Evolutionary conservation across 768 basidiomycete species (phyloP).

Genomic region (Naematelia encephala): DNA sequence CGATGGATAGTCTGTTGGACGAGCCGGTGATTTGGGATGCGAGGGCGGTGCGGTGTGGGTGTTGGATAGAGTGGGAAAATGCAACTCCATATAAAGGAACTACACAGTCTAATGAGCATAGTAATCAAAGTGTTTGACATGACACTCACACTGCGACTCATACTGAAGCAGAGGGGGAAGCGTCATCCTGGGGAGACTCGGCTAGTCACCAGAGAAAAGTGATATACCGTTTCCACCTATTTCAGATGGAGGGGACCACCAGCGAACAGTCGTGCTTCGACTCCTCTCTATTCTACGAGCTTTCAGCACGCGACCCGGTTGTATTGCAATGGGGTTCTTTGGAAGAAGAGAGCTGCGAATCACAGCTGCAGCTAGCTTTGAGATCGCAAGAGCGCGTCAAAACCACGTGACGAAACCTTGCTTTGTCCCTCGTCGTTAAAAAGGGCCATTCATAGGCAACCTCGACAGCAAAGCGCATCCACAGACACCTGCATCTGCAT

Average conservation of each 20-base stretch:
- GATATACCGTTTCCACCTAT: too few species aligned
- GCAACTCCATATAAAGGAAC: conserved; percentile 48
- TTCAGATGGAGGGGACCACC: too few species aligned
- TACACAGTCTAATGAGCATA: conserved; percentile 18
- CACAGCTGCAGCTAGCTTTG: not conserved
- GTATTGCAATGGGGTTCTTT: not conserved
- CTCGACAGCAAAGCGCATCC: not conserved
- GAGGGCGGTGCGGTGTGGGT: conserved; percentile 77
- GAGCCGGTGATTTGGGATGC: conserved; percentile 80
- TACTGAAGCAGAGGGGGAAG: conserved; percentile 61
- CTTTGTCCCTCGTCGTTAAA: not conserved
- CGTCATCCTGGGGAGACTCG: conserved; percentile 10
- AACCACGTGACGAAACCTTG: not conserved
- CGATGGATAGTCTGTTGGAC: conserved; percentile 36
- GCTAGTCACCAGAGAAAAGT: too few species aligned
- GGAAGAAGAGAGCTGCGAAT: not conserved
- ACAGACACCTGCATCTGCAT: not conserved
- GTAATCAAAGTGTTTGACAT: not conserved
- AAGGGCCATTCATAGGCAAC: not conserved
- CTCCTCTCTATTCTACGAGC: not conserved
- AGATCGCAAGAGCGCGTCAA: not conserved
- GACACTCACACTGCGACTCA: conserved; percentile 73
- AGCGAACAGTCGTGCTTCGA: too few species aligned
- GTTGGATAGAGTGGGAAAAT: conserved; percentile 59
- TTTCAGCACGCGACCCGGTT: not conserved